phyloP scores from a whole-genome alignment of 1,284 basidiomycete species.

The Ustilago loliicola region DNA sequence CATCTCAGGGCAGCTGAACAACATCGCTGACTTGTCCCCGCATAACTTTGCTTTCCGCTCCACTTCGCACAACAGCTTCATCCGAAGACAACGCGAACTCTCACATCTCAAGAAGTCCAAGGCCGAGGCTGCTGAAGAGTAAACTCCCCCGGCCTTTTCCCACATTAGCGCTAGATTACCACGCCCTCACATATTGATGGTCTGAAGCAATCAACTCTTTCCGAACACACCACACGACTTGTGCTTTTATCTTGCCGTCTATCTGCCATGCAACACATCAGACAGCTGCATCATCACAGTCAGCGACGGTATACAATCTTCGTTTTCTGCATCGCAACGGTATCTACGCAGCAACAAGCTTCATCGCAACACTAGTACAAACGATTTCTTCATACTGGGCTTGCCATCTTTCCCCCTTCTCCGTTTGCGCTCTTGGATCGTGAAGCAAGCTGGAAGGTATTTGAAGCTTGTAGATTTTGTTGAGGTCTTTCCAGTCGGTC shows the following conservation, averaged over 20 bases:
- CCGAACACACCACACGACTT: background rate
- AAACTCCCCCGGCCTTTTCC: background rate
- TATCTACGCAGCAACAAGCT: constrained; percentile 42
- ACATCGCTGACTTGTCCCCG: background rate
- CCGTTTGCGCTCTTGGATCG: background rate
- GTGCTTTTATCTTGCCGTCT: no score
- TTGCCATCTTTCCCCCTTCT: constrained; percentile 9
- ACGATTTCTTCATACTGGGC: constrained; percentile 40
- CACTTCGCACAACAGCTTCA: constrained; percentile 41
- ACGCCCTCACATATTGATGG: background rate
- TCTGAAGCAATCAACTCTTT: background rate
- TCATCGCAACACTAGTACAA: constrained; percentile 54
- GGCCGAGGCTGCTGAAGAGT: constrained; percentile 38
- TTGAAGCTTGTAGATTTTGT: constrained; percentile 56
- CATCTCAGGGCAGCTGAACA: background rate
- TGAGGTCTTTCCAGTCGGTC: constrained; percentile 55
- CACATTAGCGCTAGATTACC: background rate
- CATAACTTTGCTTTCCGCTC: background rate
- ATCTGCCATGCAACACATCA: no score
- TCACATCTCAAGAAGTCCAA: constrained; percentile 51
- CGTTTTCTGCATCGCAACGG: background rate
- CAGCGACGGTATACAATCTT: no score
- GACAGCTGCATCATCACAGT: no score
- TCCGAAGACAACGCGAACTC: constrained; percentile 58
- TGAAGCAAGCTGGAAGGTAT: constrained; percentile 27